Evolutionary conservation across 306 rosid genomes (phyloP).

Genomic region (Prosopis cineraria): DNA sequence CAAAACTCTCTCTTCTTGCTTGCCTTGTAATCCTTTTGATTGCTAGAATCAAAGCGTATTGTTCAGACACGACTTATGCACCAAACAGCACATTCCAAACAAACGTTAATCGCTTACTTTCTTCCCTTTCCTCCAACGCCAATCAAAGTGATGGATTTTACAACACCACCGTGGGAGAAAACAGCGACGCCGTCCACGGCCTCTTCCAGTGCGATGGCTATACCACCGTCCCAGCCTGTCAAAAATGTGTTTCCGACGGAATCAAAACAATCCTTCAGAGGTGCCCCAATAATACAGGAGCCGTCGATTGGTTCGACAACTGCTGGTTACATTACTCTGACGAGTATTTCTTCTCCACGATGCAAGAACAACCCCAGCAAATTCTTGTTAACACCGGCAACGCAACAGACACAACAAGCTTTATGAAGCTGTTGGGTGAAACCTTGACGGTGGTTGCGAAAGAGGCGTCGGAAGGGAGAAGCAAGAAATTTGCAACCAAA

Average conservation of each 20-base stretch:
- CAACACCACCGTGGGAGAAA: conserved; percentile 15
- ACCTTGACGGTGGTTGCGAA: not conserved
- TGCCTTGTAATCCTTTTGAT: not conserved
- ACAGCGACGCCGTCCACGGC: conserved; percentile 19
- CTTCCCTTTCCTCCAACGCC: conserved; percentile 35
- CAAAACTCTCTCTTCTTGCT: not conserved
- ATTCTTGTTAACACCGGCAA: not conserved
- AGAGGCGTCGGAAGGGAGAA: not conserved
- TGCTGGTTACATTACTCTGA: conserved; percentile 40
- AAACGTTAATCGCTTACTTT: conserved; percentile 37
- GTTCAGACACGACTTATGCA: not conserved
- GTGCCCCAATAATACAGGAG: conserved; percentile 34
- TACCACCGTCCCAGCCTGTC: not conserved
- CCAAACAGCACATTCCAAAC: conserved; percentile 35
- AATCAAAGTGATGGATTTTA: conserved; percentile 17
- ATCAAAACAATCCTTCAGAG: not conserved
- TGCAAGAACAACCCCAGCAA: not conserved
- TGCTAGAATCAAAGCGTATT: no score
- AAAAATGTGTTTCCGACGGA: conserved; percentile 31
- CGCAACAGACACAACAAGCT: not conserved
- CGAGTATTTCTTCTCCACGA: not conserved
- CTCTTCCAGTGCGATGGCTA: conserved; percentile 46
- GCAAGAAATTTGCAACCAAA: conserved; percentile 24
- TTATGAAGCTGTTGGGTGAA: not conserved
- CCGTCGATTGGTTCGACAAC: conserved; percentile 29